These are phyloP conservation scores for Fusarium falciforme DNA, from an alignment of 2,329 filamentous ascomycete genomes.

Conservation along the genomic window DNA sequence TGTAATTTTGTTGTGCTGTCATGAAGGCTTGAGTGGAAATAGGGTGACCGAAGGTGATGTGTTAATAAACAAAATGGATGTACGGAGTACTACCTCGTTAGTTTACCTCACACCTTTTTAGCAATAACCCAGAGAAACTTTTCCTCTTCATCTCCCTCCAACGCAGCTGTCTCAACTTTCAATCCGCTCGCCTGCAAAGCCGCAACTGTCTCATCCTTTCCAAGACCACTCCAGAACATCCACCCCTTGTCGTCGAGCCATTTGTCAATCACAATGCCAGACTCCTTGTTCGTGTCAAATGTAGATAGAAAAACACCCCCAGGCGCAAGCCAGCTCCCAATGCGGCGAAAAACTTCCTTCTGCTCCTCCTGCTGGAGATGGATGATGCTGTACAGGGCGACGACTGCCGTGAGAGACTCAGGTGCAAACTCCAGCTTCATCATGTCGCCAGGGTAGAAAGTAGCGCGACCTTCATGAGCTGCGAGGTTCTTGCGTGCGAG, in stretches of 20 bases:
- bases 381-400: constrained; percentile 24
- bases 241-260: constrained; percentile 18
- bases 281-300: neutral
- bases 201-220: neutral
- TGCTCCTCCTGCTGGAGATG: constrained; percentile 22
- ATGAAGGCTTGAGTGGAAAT: neutral
- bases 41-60: neutral
- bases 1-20: neutral
- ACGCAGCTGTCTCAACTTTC: neutral
- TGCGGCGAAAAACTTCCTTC: neutral
- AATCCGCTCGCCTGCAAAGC: neutral
- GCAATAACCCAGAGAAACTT: constrained; percentile 1
- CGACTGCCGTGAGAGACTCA: constrained; percentile 4
- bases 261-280: neutral
- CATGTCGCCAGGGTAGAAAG: constrained; percentile 14
- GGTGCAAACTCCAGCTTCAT: constrained; percentile 8
- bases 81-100: neutral
- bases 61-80: neutral
- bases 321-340: constrained; percentile 8
- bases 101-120: neutral
- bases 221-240: constrained; percentile 31
- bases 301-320: constrained; percentile 13
- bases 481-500: constrained; percentile 7
- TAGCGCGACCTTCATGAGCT: neutral
- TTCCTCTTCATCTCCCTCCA: constrained; percentile 16